Base-by-base conservation (phyloP, 768 basidiomycete genomes). In the Psilocybe sp. region DNA sequence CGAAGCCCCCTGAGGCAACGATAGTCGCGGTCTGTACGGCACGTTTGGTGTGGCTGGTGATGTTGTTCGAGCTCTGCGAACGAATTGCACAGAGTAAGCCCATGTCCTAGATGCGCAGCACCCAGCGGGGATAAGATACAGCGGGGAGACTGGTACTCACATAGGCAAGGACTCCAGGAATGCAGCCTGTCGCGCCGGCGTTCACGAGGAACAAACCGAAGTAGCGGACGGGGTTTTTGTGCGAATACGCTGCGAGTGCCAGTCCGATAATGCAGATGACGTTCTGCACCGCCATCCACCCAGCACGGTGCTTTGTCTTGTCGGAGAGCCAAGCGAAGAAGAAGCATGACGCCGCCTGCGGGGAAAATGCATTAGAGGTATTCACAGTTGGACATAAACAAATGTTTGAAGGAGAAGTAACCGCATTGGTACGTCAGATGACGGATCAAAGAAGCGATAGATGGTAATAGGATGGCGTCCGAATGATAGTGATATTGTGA, bases 301-400 rank as follows among this genome's bases (percentile, higher is more conserved):
- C 50, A 2, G 69, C 72, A 12, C 72, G 64, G 31, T 63, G 57
- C 34, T 59, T 63, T 9, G 65, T 66, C 54, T 59, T 67, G 51
- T 75, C 72, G 16, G 70, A 64, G 31, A 72, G 50, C 59, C 65
- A 70, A 8, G 73, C 70, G 40, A 73, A 72, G 49, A 59, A 54
- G 48, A 67, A 73, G 50, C 62, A 65, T 28, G 64, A 67, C 11
- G 69, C 54, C 12, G 69, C 68, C 69, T 72, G 23, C 23, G 23
- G 23, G 7, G 23, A 28, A 28, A 28, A 28, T 28, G 23, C 23
- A 7, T 28, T 7, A 14, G 35, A 10, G 6, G 5, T 18, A 16
- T 12, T 9, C 4, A 34, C 34, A 55, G 13, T n/a, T 8, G 32
- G 28, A 16, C 13, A 20, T 15, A 33, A 44, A 13, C n/a, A 13